These are phyloP conservation scores for Phalaenopsis equestris DNA, from an alignment of 106 monocot genomes.

Conservation along the genomic window DNA sequence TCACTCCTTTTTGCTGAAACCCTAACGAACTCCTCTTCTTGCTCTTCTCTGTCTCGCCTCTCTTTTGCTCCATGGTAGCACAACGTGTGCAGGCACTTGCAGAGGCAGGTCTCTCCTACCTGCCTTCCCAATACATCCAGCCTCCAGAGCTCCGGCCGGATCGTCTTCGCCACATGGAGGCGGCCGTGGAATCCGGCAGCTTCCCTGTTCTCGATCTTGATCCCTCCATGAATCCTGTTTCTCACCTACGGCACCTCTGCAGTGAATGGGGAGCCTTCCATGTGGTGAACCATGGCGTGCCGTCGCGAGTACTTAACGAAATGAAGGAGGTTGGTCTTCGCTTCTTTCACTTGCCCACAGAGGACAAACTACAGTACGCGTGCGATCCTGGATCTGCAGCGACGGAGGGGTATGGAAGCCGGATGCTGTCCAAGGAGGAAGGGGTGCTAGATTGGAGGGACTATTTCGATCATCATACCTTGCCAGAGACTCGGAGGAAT, in stretches of 20 bases:
- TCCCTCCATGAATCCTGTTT: constrained; percentile 12
- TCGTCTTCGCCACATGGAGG: neutral
- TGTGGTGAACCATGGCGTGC: constrained; percentile 66
- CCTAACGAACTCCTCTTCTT: no score
- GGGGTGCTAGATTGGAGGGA: constrained; percentile 90
- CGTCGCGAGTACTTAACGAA: constrained; percentile 26
- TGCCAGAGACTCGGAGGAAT: constrained; percentile 63
- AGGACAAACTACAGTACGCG: constrained; percentile 40
- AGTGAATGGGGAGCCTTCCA: constrained; percentile 86
- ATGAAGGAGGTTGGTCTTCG: constrained; percentile 35
- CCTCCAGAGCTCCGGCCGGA: constrained; percentile 43
- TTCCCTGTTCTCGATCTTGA: constrained; percentile 51
- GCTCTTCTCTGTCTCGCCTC: neutral
- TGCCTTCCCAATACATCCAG: constrained; percentile 76
- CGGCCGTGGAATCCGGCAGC: neutral
- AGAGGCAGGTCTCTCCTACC: constrained; percentile 33
- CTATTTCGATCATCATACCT: constrained; percentile 90
- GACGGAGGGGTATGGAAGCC: constrained; percentile 86
- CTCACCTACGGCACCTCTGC: constrained; percentile 28
- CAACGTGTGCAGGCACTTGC: constrained; percentile 51
- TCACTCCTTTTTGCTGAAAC: no score
- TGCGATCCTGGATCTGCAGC: constrained; percentile 49
- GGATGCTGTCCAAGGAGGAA: constrained; percentile 64
- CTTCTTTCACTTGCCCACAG: constrained; percentile 52
- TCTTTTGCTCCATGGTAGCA: neutral